These are phyloP conservation scores for Thalassiosira ordinaria DNA, from an alignment of 352 stramenopile genomes.

Conservation along the genomic window DNA sequence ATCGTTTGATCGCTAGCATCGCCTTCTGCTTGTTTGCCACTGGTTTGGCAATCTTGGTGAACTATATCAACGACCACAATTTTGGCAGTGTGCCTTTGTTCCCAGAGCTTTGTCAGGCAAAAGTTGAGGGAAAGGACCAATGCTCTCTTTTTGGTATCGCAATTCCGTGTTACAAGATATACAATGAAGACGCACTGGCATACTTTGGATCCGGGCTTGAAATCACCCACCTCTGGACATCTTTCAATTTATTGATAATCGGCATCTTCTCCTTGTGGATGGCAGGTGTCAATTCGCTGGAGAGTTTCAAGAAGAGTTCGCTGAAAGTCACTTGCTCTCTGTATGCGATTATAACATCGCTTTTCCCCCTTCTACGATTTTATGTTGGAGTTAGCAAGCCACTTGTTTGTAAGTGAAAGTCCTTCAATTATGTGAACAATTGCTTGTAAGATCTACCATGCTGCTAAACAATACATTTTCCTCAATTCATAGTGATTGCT, in stretches of 20 bases:
- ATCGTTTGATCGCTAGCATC: no score
- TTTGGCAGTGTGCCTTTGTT: no score
- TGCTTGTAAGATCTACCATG: no score
- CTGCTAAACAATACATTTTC: no score
- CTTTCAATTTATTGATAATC: neutral
- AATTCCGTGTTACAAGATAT: neutral
- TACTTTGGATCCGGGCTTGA: neutral
- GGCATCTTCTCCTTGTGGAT: neutral
- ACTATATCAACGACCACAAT: no score
- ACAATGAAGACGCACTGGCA: neutral
- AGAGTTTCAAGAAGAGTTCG: neutral
- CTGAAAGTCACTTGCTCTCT: neutral
- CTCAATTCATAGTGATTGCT: neutral
- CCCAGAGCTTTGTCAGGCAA: no score
- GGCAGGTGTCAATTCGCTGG: neutral
- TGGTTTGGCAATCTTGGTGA: no score
- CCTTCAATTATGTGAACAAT: no score
- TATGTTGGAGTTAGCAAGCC: neutral
- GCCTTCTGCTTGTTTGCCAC: no score
- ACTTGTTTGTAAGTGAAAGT: no score
- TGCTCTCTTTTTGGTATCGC: neutral
- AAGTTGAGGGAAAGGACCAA: neutral
- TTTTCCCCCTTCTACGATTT: neutral
- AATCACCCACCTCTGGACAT: neutral
- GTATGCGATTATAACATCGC: neutral